A percentile compares a stretch with the other conserved stretches of the same genome.
phyloP scores from a whole-genome alignment of 2,329 filamentous ascomycete genomes.

The Fusarium sp. region DNA sequence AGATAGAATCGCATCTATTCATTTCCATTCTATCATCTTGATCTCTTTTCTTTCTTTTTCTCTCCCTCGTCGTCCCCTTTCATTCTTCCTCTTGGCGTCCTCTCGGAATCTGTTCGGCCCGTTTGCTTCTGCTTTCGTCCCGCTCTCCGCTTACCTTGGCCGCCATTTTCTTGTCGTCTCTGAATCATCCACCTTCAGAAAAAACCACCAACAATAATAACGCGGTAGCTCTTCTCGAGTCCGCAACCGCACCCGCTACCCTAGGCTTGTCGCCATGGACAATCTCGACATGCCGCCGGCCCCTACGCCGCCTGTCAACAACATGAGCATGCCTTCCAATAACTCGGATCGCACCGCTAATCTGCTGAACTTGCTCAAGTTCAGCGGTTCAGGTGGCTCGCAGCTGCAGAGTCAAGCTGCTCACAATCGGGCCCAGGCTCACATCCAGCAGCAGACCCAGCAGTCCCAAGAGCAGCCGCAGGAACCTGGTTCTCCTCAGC shows the following conservation, averaged over 20 bases:
- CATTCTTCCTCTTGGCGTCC: conserved; percentile 29
- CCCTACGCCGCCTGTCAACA: conserved; percentile 59
- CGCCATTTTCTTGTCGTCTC: conserved; percentile 15
- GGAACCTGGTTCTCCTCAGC: conserved; percentile 32
- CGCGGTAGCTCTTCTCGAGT: conserved; percentile 38
- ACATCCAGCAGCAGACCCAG: conserved; percentile 27
- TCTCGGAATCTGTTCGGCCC: conserved; percentile 40
- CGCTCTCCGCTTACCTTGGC: conserved; percentile 37
- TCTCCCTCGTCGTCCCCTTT: conserved; percentile 8
- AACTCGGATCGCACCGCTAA: conserved; percentile 63
- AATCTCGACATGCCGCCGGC: conserved; percentile 61
- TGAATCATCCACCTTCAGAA: conserved; percentile 20
- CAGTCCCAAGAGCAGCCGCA: conserved; percentile 33
- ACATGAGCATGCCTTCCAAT: conserved; percentile 51
- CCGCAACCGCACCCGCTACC: conserved; percentile 36
- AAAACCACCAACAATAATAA: conserved; percentile 1
- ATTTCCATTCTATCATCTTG: conserved; percentile 4
- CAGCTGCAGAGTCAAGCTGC: conserved; percentile 50
- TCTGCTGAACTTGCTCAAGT: conserved; percentile 71
- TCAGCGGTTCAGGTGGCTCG: conserved; percentile 55
- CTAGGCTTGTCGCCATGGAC: conserved; percentile 41
- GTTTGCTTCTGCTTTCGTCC: conserved; percentile 40
- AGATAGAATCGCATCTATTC: conserved; percentile 23
- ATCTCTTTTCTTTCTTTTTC: neutral
- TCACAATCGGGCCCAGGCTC: conserved; percentile 34